Base-by-base conservation (phyloP, 768 basidiomycete genomes). In the Podaxis sp. region DNA sequence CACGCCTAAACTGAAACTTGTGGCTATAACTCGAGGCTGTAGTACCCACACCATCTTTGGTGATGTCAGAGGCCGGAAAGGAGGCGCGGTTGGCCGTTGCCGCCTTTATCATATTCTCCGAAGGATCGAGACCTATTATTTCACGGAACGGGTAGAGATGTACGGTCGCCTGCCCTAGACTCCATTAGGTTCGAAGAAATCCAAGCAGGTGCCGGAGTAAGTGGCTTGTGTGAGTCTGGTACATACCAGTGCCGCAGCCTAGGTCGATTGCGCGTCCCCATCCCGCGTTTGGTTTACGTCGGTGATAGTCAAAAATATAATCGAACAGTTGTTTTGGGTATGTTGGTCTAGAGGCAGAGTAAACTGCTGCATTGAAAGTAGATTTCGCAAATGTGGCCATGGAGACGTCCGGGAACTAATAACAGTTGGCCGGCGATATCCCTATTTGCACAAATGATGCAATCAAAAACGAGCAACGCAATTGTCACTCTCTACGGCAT, bases 181-280 rank as follows among this genome's bases (percentile, higher is more conserved):
- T 6, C 8, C 38, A 17, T 52, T 22, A 25, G 33, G 22, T 17
- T 29, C 15, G 27, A 15, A 24, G 13, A 6, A 2, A 27, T 8
- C 15, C 19, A 7, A n/a, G 17, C 33, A 15, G 36, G 60, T 36
- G 40, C 1, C 29, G 4, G 47, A 40, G 24, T 12, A 12, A 43
- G 46, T 36, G 50, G 12, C 2, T n/a, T 19, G 38, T 60, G 25
- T 61, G 33, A 2, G 33, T 33, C 7, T 29, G 33, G 0, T 25
- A 66, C 71, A 11, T 61, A 90, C 92, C 90, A n/a, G 93, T 91
- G 27, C 93, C 92, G 73, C 93, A 94, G 3, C 93, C 92, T 2
- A 93, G 71, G 67, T 95, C 93, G 0, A 92, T 78, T 0, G 89
- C 90, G 17, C 74, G 77, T 13, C 84, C 78, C 81, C 85, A 90